These are phyloP conservation scores for Verticillium nonalfalfae DNA, from an alignment of 2,329 filamentous ascomycete genomes.

Conservation along the genomic window DNA sequence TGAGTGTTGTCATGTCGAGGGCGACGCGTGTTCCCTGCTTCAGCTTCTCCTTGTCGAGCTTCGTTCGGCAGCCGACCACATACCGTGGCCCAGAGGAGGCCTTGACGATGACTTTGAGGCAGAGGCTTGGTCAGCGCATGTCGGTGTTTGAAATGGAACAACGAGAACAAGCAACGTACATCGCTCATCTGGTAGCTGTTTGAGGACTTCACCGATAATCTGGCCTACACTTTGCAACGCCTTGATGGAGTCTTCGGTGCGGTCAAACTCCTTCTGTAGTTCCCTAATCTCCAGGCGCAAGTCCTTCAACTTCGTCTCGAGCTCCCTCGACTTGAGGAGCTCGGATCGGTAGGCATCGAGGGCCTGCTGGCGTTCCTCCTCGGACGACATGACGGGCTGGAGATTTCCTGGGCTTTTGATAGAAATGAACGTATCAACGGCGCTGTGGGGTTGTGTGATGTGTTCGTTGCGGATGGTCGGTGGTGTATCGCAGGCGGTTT, in stretches of 20 bases:
- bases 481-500: neutral
- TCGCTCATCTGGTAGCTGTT: slow-evolving; percentile 97
- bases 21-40: slow-evolving; percentile 98
- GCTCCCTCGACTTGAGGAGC: slow-evolving; percentile 92
- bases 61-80: slow-evolving; percentile 95
- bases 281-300: slow-evolving; percentile 94
- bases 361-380: slow-evolving; percentile 60
- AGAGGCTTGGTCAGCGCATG: neutral
- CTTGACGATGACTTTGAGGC: slow-evolving; percentile 81
- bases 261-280: slow-evolving; percentile 88
- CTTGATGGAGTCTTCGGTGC: slow-evolving; percentile 99
- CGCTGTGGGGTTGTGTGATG: neutral
- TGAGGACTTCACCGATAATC: slow-evolving; percentile 98
- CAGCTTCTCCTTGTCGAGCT: slow-evolving; percentile 94
- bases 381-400: slow-evolving; percentile 38
- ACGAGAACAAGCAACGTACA: slow-evolving; percentile 53
- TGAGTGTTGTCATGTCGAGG: slow-evolving; percentile 98
- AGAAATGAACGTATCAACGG: slow-evolving; percentile 1
- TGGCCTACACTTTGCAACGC: slow-evolving; percentile 97
- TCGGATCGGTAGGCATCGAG: slow-evolving; percentile 73
- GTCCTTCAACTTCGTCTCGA: slow-evolving; percentile 95
- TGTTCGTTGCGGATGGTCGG: neutral
- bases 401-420: slow-evolving; percentile 1
- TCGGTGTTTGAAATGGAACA: neutral
- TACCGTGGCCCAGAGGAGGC: slow-evolving; percentile 96